Evolutionary conservation across 768 basidiomycete species (phyloP).

Genomic region (Rhizopogon vulgaris): DNA sequence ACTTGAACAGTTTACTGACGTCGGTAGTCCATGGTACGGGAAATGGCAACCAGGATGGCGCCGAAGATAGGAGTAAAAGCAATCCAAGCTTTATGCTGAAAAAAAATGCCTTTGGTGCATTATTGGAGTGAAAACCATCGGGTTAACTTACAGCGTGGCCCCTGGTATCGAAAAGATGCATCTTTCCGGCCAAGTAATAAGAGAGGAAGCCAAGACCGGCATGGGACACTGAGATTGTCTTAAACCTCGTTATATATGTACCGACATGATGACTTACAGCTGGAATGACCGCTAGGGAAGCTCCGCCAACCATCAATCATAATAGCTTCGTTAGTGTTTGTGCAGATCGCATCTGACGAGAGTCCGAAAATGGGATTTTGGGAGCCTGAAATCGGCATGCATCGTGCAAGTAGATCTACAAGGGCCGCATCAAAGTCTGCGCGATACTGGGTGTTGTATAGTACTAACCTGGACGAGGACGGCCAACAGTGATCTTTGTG

Average conservation of each 20-base stretch:
- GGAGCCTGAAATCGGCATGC: conserved; percentile 60
- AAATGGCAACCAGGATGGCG: conserved; percentile 75
- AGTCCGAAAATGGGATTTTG: conserved; percentile 68
- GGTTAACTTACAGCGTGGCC: conserved; percentile 55
- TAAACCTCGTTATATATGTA: neutral
- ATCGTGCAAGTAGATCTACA: conserved; percentile 33
- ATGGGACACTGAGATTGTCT: conserved; percentile 63
- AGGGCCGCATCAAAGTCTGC: neutral
- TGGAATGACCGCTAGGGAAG: conserved; percentile 90
- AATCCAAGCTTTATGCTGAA: conserved; percentile 77
- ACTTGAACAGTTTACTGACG: conserved; percentile 39
- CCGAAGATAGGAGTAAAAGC: conserved; percentile 69
- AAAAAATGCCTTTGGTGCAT: conserved; percentile 1
- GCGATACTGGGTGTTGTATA: neutral
- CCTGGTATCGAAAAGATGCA: conserved; percentile 80
- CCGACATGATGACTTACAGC: conserved; percentile 41
- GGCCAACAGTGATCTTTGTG: conserved; percentile 80
- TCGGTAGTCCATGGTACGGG: conserved; percentile 88
- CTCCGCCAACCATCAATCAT: conserved; percentile 85
- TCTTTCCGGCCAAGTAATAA: conserved; percentile 86
- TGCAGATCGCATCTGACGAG: conserved; percentile 73
- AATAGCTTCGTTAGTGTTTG: conserved; percentile 50
- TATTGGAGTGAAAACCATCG: neutral
- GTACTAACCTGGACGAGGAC: conserved; percentile 73
- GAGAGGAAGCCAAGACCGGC: conserved; percentile 87